Percentiles rank a stretch among this genome's conserved stretches.
These are phyloP conservation scores for Wickerhamomyces strasburgensis DNA, from an alignment of 805 yeast genomes.

Conservation along the genomic window DNA sequence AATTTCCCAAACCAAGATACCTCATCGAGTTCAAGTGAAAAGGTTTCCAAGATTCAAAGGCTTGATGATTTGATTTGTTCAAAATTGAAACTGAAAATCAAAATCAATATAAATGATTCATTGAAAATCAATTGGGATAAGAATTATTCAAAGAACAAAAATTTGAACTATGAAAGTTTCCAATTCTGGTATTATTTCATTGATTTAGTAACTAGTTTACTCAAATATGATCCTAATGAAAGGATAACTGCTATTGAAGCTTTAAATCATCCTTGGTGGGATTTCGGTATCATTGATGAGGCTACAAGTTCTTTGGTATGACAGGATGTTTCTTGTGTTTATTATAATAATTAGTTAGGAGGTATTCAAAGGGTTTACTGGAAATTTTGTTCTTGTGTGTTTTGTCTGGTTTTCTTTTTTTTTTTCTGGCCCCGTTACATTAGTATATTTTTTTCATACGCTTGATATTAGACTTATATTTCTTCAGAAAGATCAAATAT, in stretches of 20 bases:
- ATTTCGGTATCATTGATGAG: constrained; percentile 53
- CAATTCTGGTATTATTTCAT: constrained; percentile 80
- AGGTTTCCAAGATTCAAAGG: constrained; percentile 37
- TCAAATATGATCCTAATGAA: constrained; percentile 66
- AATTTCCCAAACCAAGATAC: constrained; percentile 37
- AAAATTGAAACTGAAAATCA: constrained; percentile 25
- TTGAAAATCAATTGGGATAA: constrained; percentile 18
- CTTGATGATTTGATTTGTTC: constrained; percentile 41
- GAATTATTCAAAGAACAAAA: constrained; percentile 27
- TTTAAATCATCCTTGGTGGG: constrained; percentile 78
- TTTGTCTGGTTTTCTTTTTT: neutral
- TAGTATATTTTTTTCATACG: neutral
- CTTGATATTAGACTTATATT: neutral
- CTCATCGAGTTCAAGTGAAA: constrained; percentile 30
- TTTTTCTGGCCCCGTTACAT: neutral
- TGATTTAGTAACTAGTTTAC: constrained; percentile 61
- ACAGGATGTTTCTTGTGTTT: neutral
- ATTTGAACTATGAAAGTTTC: constrained; percentile 53
- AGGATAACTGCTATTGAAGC: constrained; percentile 76
- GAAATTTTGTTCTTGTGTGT: too few relatives aligned
- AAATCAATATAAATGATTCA: constrained; percentile 21
- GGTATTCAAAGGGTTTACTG: too few relatives aligned
- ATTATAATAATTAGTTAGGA: constrained; percentile 7
- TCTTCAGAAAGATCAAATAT: neutral
- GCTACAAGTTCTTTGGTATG: constrained; percentile 27